Evolutionary conservation across 352 stramenopile species (phyloP), one percentile per base, ranked within the genome.

Genomic region (Phytophthora ramorum): DNA sequence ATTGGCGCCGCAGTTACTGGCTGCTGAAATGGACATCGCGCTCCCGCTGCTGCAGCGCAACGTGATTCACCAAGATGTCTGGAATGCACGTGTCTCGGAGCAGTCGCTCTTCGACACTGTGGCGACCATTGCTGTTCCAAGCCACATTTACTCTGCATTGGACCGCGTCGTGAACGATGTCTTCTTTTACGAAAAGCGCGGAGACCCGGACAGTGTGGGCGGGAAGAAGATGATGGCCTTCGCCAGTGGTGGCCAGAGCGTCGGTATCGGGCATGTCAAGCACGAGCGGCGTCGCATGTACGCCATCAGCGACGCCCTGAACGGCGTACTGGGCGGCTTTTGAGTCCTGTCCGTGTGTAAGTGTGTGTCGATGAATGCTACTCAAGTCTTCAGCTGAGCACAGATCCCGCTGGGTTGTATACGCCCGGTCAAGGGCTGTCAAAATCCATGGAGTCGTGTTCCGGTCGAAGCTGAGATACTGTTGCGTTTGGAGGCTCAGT

Each of bases 141-240:
- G 70, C 26, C 77, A 92, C 19, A 80, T 96, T 12, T 89, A 87
- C 43, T 78, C 81, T 35, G 77, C 77, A 2, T 71, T 96, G 13
- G 81, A 95, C 51, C 81, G 81, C 1, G 83, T 93, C 7, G 83
- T 94, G 40, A 90, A 94, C 35, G 83, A 94, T 51, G 87, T 93
- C 1, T 94, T 94, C 62, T 96, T 95, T 49, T 96, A 91, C 56
- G 82, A 93, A 38, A 93, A 93, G 60, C 78, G 78, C 2, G 51
- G 63, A 4, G 63, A 77, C 4, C 30, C 40, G 2, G 51, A 85
- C 28, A 37, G n/a, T n/a, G 19, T 67, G 20, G 65, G 55, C 7
- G 62, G 55, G 7, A 73, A 65, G 14, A 75, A 75, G 35, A 66
- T 80, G 40, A 74, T 82, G 52, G 71, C 53, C 2, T 66, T 74